Base-by-base conservation (phyloP, 345 rosid genomes). In the Pistacia integerrima region DNA sequence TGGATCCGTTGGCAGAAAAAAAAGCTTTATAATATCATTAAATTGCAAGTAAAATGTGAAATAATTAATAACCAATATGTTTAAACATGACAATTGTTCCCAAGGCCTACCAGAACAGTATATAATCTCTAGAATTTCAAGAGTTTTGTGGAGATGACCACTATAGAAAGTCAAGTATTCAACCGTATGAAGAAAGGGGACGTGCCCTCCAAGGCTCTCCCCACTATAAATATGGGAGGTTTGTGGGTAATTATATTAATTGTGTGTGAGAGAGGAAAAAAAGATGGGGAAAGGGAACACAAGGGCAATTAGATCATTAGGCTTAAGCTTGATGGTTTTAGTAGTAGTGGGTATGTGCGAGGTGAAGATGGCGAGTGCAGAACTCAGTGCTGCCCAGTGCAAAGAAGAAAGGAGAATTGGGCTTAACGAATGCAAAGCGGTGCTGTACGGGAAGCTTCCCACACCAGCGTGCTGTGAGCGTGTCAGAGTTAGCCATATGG, bases 351-450 rank as follows among this genome's bases (percentile, higher is more conserved):
- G 35, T 11, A 25, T 64, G 56, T 38, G 69, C 71, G 82, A 46
- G 36, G 49, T 70, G 58, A 52, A 69, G 44, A 64, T 13, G 76
- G 85, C 55, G 0, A 49, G 12, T 18, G 85, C 82, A 4, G 77
- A 0, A 0, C 80, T 49, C 1, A 84, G 69, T 41, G 72, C 62
- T 0, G 85, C 78, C 0, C 54, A 80, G 60, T 85, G 88, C 80
- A 74, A 82, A 60, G 74, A 80, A 69, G 86, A 83, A 74, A 82
- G 84, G 62, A 71, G 64, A 48, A 76, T 80, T 1, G 86, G 56
- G 11, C 22, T 80, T 11, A 81, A 77, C 22, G 86, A 80, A 6
- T 83, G 88, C 86, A 76, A 83, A 76, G 78, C 86, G 22, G 86
- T 83, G 2, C 30, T 84, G 6, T 79, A 76, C 2, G 85, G 83